Conservation (phyloP, 441 rosid genomes). For the Erodium texanum region DNA sequence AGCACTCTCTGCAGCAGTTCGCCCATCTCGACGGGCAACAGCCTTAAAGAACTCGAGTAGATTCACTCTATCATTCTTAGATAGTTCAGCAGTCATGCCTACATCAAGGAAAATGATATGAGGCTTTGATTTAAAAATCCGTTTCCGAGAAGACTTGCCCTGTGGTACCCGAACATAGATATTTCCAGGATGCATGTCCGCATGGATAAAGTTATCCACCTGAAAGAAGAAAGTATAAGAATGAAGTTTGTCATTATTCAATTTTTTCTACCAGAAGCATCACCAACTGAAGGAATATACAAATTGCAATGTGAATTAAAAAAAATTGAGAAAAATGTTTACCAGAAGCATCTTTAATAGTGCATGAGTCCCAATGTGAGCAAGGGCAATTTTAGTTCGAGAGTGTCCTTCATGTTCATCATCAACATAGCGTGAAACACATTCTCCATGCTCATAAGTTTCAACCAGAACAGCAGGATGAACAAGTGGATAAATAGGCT, state of each 20-base stretch:
- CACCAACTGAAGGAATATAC: not conserved
- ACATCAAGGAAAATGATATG: constrained; percentile 97
- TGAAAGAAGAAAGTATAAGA: constrained; percentile 24
- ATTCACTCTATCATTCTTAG: constrained; percentile 72
- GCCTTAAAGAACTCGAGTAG: constrained; percentile 89
- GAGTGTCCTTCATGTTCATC: constrained; percentile 63
- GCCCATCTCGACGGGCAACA: constrained; percentile 88
- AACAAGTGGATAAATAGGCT: constrained; percentile 95
- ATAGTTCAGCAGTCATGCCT: constrained; percentile 99
- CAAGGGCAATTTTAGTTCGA: constrained; percentile 73
- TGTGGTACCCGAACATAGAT: constrained; percentile 77
- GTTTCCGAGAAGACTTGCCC: constrained; percentile 54
- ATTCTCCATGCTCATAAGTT: constrained; percentile 91
- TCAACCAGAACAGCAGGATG: constrained; percentile 99
- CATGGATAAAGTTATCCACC: constrained; percentile 99
- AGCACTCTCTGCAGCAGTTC: constrained; percentile 76
- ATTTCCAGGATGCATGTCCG: constrained; percentile 99
- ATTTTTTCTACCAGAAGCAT: not conserved
- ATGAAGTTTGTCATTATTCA: not conserved
- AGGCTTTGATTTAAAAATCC: constrained; percentile 76
- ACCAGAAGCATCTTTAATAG: constrained; percentile 99
- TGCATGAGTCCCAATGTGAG: constrained; percentile 98
- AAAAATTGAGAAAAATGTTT: constrained; percentile 1
- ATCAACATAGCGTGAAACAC: constrained; percentile 63
- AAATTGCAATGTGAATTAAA: not conserved